Evolutionary conservation across 2,329 filamentous ascomycete genomes (phyloP).

Genomic region (Exophiala bonariae): DNA sequence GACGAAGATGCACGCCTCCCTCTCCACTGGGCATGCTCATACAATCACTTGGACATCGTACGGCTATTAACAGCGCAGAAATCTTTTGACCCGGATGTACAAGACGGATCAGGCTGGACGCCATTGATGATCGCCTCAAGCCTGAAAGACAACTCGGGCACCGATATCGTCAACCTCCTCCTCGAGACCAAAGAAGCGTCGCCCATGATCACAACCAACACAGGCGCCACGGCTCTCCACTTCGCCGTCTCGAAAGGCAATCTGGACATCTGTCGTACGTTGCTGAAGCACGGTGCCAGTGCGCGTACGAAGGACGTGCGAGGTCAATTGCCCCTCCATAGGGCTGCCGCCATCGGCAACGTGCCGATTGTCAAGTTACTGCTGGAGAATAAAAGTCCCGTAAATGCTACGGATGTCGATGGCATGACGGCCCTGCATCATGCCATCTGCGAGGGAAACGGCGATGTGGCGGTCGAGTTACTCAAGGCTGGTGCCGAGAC

Average conservation of each 20-base stretch:
- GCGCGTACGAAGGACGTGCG: conserved; percentile 79
- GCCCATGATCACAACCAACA: conserved; percentile 42
- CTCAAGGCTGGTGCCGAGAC: conserved; percentile 82
- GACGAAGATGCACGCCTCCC: conserved; percentile 89
- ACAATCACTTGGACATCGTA: conserved; percentile 75
- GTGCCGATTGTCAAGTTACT: conserved; percentile 83
- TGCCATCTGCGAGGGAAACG: conserved; percentile 58
- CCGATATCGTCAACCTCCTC: conserved; percentile 45
- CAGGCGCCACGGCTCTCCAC: conserved; percentile 76
- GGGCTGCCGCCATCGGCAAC: conserved; percentile 85
- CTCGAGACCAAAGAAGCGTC: conserved; percentile 49
- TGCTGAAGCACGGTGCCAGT: conserved; percentile 76
- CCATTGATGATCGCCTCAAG: conserved; percentile 52
- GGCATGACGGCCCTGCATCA: conserved; percentile 92
- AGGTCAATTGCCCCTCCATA: conserved; percentile 87
- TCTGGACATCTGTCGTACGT: conserved; percentile 73
- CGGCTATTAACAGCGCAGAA: conserved; percentile 55
- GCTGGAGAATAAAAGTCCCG: conserved; percentile 70
- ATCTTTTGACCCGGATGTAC: conserved; percentile 27
- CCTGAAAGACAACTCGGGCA: conserved; percentile 46
- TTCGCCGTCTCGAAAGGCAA: conserved; percentile 90
- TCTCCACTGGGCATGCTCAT: conserved; percentile 90
- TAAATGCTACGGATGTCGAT: conserved; percentile 79
- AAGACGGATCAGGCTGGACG: conserved; percentile 50
- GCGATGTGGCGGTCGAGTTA: conserved; percentile 79